These are phyloP conservation scores for Solanum commersonii DNA, from an alignment of 257 asterid genomes.

Conservation along the genomic window DNA sequence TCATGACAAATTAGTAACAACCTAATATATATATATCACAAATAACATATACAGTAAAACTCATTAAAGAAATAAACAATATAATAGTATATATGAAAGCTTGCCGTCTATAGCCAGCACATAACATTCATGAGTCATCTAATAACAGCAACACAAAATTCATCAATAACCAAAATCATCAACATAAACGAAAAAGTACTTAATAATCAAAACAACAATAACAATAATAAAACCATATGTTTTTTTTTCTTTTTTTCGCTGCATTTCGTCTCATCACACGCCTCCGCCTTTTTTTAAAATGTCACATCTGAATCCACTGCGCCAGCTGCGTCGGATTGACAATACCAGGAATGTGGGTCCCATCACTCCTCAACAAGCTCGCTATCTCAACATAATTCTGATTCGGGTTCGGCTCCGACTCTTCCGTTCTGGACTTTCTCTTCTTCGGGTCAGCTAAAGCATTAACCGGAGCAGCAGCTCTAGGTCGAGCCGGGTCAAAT, in stretches of 20 bases:
- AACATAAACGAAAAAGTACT: neutral
- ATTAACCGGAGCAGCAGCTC: conserved; percentile 18
- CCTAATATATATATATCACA: no score
- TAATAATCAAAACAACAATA: neutral
- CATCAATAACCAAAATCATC: neutral
- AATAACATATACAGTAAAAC: neutral
- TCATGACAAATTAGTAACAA: neutral
- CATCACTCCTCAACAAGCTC: conserved; percentile 35
- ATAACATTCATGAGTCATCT: neutral
- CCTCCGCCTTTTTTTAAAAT: neutral
- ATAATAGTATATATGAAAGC: neutral
- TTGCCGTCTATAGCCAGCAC: neutral
- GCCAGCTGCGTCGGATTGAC: conserved; percentile 64
- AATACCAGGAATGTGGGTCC: conserved; percentile 58
- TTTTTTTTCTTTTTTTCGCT: neutral
- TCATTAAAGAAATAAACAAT: neutral
- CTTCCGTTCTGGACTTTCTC: conserved; percentile 1
- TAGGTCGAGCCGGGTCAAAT: conserved; percentile 47
- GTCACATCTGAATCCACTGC: conserved; percentile 61
- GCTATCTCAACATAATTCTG: conserved; percentile 57
- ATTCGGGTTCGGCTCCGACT: conserved; percentile 4
- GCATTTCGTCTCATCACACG: neutral
- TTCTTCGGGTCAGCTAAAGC: conserved; percentile 20
- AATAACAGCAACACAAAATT: neutral
- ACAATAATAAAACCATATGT: neutral